Base-by-base conservation (phyloP, 2,329 filamentous ascomycete species). In the Pyrenochaeta sp. region DNA sequence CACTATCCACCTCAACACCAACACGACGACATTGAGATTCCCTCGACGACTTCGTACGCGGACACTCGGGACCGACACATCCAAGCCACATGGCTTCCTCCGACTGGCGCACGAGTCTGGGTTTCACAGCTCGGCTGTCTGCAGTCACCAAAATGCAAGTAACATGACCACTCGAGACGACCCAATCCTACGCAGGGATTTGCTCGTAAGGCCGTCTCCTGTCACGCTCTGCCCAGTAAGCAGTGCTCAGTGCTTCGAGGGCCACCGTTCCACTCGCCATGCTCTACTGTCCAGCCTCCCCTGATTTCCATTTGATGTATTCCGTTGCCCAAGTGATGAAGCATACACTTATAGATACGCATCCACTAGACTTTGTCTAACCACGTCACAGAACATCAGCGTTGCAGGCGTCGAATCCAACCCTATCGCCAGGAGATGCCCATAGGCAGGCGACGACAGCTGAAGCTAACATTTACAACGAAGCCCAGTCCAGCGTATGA, bases 401-500 rank as follows among this genome's bases (percentile, higher is more conserved):
- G 27, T 80, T 77, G 52, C 75, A 77, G 58, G 65, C 62, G 37
- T 69, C 71, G 14, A 69, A 76, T 42, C 74, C 77, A 44, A 67
- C 72, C 3, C 71, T 75, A 19, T 72, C 72, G 8, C 69, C 76
- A 39, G 61, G 72, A 20, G 77, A 80, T 48, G 80, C 78, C 20
- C 78, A 77, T 41, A 71, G 75, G 22, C 74, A 81, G 51, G 89
- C 89, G 14, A 86, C 87, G 60, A 69, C 78, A 32, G 73, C 84
- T 27, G 91, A 96, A 69, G 81, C 81, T 31, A 77, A 80, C 8
- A 83, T 85, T 9, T 88, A 84, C 56, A 77, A 81, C 29, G 71
- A 73, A 28, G 82, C 85, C 8, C 58, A 72, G 17, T 84, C 83
- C 23, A 72, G 78, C 61, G 87, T 88, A 77, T 63, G 51, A 42